Percentiles rank a stretch among this genome's conserved stretches.
Evolutionary conservation across 345 rosid genomes (phyloP).

Genomic region (Corymbia maculata): DNA sequence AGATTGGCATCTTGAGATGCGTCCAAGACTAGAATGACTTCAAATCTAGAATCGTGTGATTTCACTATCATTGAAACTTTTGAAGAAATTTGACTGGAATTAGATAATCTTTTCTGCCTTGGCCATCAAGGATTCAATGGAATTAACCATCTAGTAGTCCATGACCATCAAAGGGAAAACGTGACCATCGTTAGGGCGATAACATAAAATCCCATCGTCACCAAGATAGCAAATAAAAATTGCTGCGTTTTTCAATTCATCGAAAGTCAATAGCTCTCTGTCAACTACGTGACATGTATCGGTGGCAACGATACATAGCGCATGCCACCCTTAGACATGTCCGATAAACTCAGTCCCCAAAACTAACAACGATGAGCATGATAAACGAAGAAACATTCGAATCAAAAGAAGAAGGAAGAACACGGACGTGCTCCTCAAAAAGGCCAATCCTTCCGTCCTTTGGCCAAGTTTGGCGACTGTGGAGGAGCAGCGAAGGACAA

Average conservation of each 20-base stretch:
- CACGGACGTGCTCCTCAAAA: not conserved
- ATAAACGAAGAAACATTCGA: not conserved
- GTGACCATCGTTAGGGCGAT: not conserved
- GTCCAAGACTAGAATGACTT: not conserved
- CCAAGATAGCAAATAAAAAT: not conserved
- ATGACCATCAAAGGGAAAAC: not conserved
- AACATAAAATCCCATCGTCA: not conserved
- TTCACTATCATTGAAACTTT: not conserved
- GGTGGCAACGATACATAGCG: not conserved
- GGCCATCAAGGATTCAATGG: not conserved
- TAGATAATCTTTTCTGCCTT: not conserved
- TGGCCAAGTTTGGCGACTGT: not conserved
- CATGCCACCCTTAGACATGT: not conserved
- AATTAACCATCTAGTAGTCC: not conserved
- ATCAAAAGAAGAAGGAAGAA: not conserved
- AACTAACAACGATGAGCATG: not conserved
- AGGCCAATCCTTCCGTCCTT: not conserved
- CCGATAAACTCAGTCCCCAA: not conserved
- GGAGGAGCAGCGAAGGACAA: not conserved
- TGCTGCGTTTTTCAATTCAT: not conserved
- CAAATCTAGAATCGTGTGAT: not conserved
- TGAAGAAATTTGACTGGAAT: not conserved
- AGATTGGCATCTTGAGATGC: not conserved
- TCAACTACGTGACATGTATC: not conserved
- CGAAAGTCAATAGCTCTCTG: not conserved